phyloP scores from a whole-genome alignment of 2,329 filamentous ascomycete genomes.

The Zymoseptoria brevis region DNA sequence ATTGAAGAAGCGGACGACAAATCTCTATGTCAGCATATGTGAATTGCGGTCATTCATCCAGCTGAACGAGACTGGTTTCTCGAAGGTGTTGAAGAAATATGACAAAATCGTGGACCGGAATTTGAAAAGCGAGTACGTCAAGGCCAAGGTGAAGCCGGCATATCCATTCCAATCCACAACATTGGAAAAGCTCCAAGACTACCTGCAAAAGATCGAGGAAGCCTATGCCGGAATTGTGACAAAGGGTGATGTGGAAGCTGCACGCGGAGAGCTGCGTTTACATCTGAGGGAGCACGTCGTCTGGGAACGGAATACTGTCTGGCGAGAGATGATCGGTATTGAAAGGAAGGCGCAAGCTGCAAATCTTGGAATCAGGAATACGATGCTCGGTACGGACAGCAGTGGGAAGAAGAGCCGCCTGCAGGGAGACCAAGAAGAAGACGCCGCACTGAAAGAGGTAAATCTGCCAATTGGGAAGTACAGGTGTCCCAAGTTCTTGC shows the following conservation, averaged over 20 bases:
- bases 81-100: constrained; percentile 95
- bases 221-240: constrained; percentile 78
- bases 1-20: constrained; percentile 83
- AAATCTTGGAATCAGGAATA: constrained; percentile 70
- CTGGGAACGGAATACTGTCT: constrained; percentile 98
- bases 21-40: constrained; percentile 83
- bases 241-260: constrained; percentile 65
- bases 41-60: constrained; percentile 94
- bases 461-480: constrained; percentile 73
- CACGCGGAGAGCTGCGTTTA: constrained; percentile 77
- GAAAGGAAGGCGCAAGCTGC: constrained; percentile 92
- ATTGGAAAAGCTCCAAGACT: constrained; percentile 60
- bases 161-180: constrained; percentile 74
- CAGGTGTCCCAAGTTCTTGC: constrained; percentile 69
- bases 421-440: constrained; percentile 73
- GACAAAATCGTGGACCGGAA: constrained; percentile 89
- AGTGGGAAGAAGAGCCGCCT: constrained; percentile 61
- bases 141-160: constrained; percentile 63
- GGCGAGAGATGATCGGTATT: constrained; percentile 97
- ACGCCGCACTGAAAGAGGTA: constrained; percentile 57
- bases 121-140: constrained; percentile 70
- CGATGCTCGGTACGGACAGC: constrained; percentile 67
- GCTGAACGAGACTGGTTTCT: constrained; percentile 92
- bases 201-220: constrained; percentile 66
- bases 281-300: constrained; percentile 94